Base-by-base conservation (phyloP, 164 flowering plant species). In the Umbellularia californica region DNA sequence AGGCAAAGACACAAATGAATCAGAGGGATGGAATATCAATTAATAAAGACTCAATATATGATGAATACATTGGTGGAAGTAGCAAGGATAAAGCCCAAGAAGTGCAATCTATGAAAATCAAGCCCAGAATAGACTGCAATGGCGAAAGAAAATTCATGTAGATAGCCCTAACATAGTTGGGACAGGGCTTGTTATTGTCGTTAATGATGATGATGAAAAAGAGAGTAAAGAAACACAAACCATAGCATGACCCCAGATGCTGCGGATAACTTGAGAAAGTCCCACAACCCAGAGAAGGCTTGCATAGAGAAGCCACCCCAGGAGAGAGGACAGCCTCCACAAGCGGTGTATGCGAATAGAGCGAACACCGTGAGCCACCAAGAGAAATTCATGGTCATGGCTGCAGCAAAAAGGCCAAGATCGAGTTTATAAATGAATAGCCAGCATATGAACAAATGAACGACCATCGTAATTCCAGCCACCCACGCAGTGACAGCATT, bases 211-310 rank as follows among this genome's bases (percentile, higher is more conserved):
- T 22, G 19, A 41, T 23, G 28, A 33, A 11, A 65, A 20, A 69
- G 71, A 75, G 60, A 67, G n/a, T 10, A 69, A 66, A 22, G 58
- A 70, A 24, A 11, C 71, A 20, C 17, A 9, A 76, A 90, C 94
- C 84, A 84, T 4, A 88, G 70, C 89, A 88, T 84, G 68, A 85
- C 81, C 7, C 88, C 89, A 30, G 88, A 81, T 66, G 91, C 84
- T 9, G 81, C 77, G 17, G 87, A 86, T 51, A 87, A 83, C 68
- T 85, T 82, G 47, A 83, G 23, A 75, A 84, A 87, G 5, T 84
- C 84, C 90, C 87, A 82, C 13, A 84, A 81, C 0, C 88, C 89
- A 30, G 69, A 66, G 75, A 85, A 83, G 0, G 87, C 90, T 63
- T 83, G 74, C 28, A 13, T 58, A 6, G 90, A 87, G 66, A 88